phyloP scores from a whole-genome alignment of 2,329 filamentous ascomycete species.

The Albophoma yamanashiensis region DNA sequence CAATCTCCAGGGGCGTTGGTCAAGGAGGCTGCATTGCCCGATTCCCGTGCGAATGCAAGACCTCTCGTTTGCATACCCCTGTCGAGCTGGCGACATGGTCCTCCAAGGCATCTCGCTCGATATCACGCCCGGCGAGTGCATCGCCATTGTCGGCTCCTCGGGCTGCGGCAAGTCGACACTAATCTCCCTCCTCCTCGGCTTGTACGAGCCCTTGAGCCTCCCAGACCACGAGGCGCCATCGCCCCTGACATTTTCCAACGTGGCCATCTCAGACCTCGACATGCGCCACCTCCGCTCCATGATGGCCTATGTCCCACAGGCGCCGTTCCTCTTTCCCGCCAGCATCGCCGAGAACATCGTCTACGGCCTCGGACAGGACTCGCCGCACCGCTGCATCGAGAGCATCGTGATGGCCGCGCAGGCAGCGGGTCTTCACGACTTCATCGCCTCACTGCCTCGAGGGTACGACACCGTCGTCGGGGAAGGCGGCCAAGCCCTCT shows the following conservation, averaged over 20 bases:
- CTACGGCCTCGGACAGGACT: slow-evolving; percentile 57
- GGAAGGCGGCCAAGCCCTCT: slow-evolving; percentile 62
- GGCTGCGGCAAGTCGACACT: slow-evolving; percentile 91
- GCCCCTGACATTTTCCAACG: slow-evolving; percentile 46
- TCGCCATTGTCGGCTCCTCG: slow-evolving; percentile 72
- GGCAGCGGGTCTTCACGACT: slow-evolving; percentile 61
- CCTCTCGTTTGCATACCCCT: slow-evolving; percentile 64
- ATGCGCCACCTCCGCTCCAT: slow-evolving; percentile 46
- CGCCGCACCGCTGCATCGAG: slow-evolving; percentile 31
- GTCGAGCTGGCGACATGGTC: slow-evolving; percentile 37
- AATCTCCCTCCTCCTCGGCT: slow-evolving; percentile 59
- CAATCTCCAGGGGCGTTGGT: slow-evolving; percentile 45
- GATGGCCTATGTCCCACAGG: slow-evolving; percentile 60
- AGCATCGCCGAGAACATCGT: slow-evolving; percentile 71
- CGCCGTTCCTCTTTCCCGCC: slow-evolving; percentile 66
- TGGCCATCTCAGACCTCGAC: slow-evolving; percentile 48
- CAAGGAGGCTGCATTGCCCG: slow-evolving; percentile 11
- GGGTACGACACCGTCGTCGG: slow-evolving; percentile 57
- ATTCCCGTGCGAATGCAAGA: slow-evolving; percentile 37
- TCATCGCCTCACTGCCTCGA: slow-evolving; percentile 57
- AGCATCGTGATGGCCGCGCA: slow-evolving; percentile 42
- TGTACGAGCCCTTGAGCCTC: slow-evolving; percentile 42
- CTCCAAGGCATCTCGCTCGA: slow-evolving; percentile 56
- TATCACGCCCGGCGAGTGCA: slow-evolving; percentile 52
- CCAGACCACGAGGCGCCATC: neutral